These are phyloP conservation scores for Pichia sp. DNA, from an alignment of 1,139 yeast species.

Conservation along the genomic window DNA sequence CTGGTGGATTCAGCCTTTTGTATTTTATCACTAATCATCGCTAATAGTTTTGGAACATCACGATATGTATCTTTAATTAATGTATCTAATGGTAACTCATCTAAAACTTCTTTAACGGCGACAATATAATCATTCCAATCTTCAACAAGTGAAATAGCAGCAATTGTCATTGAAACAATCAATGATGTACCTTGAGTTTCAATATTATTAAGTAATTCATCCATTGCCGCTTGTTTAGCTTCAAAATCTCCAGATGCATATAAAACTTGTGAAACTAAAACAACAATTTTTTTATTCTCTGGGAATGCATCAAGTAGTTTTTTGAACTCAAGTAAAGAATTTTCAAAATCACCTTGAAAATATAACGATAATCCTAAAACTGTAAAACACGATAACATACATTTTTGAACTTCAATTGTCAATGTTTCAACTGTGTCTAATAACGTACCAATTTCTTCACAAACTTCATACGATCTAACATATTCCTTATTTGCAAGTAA, in stretches of 20 bases:
- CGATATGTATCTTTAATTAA: slow-evolving; percentile 44
- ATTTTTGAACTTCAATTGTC: slow-evolving; percentile 29
- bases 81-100: slow-evolving; percentile 42
- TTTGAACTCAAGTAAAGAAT: slow-evolving; percentile 62
- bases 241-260: slow-evolving; percentile 67
- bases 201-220: slow-evolving; percentile 59
- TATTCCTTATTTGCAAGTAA: slow-evolving; percentile 55
- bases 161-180: slow-evolving; percentile 63
- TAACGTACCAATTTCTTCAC: slow-evolving; percentile 52
- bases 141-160: slow-evolving; percentile 72
- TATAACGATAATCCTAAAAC: slow-evolving; percentile 67
- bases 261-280: slow-evolving; percentile 70
- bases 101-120: slow-evolving; percentile 64
- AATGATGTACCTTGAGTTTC: slow-evolving; percentile 60
- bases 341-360: slow-evolving; percentile 55
- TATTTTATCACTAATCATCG: slow-evolving; percentile 31
- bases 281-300: slow-evolving; percentile 55
- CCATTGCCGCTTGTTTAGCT: slow-evolving; percentile 77
- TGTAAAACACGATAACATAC: slow-evolving; percentile 53
- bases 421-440: slow-evolving; percentile 38
- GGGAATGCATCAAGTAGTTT: slow-evolving; percentile 51
- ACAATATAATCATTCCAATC: slow-evolving; percentile 52
- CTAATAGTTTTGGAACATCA: slow-evolving; percentile 54
- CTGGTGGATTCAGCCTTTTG: slow-evolving; percentile 22
- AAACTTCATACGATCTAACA: slow-evolving; percentile 53